Conservation (phyloP, 108 stramenopile genomes). For the Mayamaea pseudoterrestris region DNA sequence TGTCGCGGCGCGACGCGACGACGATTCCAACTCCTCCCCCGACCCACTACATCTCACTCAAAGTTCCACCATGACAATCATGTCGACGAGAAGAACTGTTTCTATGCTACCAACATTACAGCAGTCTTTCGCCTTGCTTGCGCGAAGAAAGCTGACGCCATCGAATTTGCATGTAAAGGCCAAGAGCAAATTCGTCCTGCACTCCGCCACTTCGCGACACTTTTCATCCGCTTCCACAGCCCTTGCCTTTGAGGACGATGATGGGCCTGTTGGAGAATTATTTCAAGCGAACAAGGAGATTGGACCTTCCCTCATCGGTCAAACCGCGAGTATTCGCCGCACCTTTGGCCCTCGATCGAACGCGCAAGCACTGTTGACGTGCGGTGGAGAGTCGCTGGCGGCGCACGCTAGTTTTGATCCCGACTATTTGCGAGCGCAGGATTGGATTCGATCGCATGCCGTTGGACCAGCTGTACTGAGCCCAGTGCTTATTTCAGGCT, state of each 20-base stretch:
- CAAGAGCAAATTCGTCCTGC: too few species aligned
- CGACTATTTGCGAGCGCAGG: conserved; percentile 24
- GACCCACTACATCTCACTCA: too few species aligned
- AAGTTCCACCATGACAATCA: too few species aligned
- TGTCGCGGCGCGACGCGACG: too few species aligned
- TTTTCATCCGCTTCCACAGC: conserved; percentile 1
- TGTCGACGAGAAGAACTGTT: too few species aligned
- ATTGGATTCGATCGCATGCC: conserved; percentile 33
- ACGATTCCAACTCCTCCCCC: too few species aligned
- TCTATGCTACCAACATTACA: too few species aligned
- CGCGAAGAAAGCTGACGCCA: too few species aligned
- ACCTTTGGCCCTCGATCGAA: conserved; percentile 28
- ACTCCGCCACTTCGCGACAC: neutral
- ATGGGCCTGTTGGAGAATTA: conserved; percentile 16
- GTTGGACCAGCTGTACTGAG: conserved; percentile 41
- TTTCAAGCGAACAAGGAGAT: conserved; percentile 9
- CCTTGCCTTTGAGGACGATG: neutral
- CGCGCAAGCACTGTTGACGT: conserved; percentile 25
- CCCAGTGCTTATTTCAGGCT: conserved; percentile 27
- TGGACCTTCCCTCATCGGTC: conserved; percentile 14
- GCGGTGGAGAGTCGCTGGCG: conserved; percentile 32
- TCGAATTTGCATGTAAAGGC: too few species aligned
- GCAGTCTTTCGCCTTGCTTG: too few species aligned
- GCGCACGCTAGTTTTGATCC: conserved; percentile 28
- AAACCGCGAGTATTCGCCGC: conserved; percentile 21